Evolutionary conservation across 441 rosid genomes (phyloP).

Genomic region (Erodium texanum): DNA sequence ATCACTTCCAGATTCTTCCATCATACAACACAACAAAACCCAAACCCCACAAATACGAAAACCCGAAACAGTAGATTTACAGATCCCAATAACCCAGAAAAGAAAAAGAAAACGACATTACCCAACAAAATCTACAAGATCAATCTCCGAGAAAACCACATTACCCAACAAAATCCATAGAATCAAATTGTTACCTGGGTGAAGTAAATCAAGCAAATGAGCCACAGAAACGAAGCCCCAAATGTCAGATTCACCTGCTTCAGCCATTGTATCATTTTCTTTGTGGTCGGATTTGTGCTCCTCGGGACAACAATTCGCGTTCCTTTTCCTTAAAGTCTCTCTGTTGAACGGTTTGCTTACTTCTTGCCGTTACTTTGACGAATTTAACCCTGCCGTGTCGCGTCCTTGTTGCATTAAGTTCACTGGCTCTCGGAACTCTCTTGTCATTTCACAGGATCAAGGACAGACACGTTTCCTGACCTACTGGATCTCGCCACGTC

Average conservation of each 20-base stretch:
- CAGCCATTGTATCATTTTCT: constrained; percentile 54
- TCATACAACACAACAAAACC: not conserved
- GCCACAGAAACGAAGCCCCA: constrained; percentile 82
- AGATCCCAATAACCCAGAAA: not conserved
- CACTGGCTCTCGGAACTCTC: not conserved
- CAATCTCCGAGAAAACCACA: not conserved
- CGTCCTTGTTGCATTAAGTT: not conserved
- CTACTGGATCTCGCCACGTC: constrained; percentile 17
- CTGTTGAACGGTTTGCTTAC: not conserved
- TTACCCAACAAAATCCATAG: not conserved
- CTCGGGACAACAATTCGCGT: not conserved
- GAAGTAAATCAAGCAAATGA: constrained; percentile 81
- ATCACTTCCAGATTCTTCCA: not conserved
- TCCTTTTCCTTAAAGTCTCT: not conserved
- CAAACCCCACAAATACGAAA: constrained; percentile 8
- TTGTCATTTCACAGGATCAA: not conserved
- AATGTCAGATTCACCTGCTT: constrained; percentile 54
- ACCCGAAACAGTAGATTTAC: constrained; percentile 3
- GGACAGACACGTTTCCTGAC: constrained; percentile 11
- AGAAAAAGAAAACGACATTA: not conserved
- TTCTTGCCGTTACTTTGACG: constrained; percentile 1
- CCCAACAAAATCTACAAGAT: constrained; percentile 1
- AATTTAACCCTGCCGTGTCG: not conserved
- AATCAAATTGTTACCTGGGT: constrained; percentile 58
- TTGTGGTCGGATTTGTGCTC: not conserved